Evolutionary conservation across 116 monocot species (phyloP).

Genomic region (Trichopus zeylanicus): DNA sequence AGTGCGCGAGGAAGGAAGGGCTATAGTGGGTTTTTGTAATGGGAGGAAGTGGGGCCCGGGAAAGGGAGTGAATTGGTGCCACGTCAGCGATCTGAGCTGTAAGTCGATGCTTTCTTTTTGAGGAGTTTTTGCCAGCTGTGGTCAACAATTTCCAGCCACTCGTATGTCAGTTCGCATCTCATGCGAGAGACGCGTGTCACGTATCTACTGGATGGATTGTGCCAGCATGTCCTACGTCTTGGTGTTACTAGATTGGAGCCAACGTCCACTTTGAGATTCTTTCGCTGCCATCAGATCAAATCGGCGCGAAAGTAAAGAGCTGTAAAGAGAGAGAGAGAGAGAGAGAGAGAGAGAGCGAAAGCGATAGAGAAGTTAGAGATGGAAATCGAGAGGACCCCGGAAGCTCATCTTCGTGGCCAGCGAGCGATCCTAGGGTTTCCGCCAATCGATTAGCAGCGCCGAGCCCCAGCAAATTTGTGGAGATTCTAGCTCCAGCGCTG

Average conservation of each 20-base stretch:
- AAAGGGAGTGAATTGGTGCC: background rate
- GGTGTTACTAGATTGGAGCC: too few relatives aligned
- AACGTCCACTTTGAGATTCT: too few relatives aligned
- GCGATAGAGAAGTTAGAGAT: slow-evolving; percentile 2
- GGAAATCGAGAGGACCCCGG: background rate
- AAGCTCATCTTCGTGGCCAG: background rate
- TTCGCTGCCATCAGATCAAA: background rate
- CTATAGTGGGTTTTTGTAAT: background rate
- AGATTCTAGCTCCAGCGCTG: background rate
- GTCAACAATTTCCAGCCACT: background rate
- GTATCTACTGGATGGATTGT: too few relatives aligned
- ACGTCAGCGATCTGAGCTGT: slow-evolving; percentile 6
- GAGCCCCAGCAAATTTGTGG: background rate
- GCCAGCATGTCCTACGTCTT: too few relatives aligned
- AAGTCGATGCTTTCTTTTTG: background rate
- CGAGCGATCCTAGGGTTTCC: background rate
- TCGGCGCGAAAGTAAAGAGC: background rate
- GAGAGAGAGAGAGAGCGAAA: background rate
- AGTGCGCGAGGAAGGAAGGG: background rate
- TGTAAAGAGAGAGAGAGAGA: background rate
- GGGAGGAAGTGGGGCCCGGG: background rate
- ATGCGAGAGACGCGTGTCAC: background rate
- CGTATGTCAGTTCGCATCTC: background rate
- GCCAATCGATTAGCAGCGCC: too few relatives aligned
- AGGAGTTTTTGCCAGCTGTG: background rate